Base-by-base conservation (phyloP, 2,329 filamentous ascomycete genomes). In the Microsporum ferrugineum region DNA sequence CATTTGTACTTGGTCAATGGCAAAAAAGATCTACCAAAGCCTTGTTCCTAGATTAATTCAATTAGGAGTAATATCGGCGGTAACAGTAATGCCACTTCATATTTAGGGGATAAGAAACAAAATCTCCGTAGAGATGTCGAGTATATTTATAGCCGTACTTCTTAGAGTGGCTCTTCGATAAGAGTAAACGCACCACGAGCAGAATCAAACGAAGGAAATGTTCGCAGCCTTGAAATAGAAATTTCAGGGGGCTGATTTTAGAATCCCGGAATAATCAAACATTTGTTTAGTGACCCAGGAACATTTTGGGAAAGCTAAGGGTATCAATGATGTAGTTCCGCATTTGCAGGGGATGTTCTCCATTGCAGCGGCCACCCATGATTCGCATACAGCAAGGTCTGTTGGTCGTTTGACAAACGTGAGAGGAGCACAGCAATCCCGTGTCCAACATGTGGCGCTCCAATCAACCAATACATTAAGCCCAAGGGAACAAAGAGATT, bases 371-470 rank as follows among this genome's bases (percentile, higher is more conserved):
- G 51, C 51, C 51, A 55, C 33, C n/a, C 14, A 36, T 55, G 51
- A 36, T 36, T 29, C 45, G 45, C 45, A 51, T 51, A 27, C 31
- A 12, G n/a, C 31, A 34, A 17, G 12, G 51, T 1, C 5, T 34
- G 27, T 31, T 31, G 31, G 14, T 55, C 51, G 51, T 55, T 55
- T 55, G 51, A 34, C 51, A 55, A 55, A 55, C 51, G 31, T 12
- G n/a, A 34, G 10, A 53, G 31, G 6, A 12, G 36, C 36, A 31
- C 51, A 31, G 33, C 51, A 23, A 29, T 36, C 51, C 51, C 14
- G 8, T 55, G 51, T 55, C 51, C 51, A 31, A 55, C 51, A 31
- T 55, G 51, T 55, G 51, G 51, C 51, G 51, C 33, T 55, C 31
- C n/a, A 55, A 34, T 36, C 29, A 34, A 12, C 51, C 29, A 31